Percentiles rank a stretch among this genome's conserved stretches.
phyloP scores from a whole-genome alignment of 1,139 yeast species.

The Candida sp. region DNA sequence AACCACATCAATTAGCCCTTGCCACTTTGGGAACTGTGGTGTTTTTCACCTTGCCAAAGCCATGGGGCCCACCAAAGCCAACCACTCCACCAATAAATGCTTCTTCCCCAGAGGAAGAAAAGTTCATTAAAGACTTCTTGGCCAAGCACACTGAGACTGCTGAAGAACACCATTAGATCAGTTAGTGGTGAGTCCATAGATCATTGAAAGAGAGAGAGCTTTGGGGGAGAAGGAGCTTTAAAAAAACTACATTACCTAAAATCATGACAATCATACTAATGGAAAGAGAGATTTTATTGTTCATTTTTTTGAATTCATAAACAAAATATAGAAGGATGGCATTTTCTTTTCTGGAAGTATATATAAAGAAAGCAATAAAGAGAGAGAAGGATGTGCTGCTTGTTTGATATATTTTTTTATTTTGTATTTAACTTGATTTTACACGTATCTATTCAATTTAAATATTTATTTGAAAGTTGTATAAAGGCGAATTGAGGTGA shows the following conservation, averaged over 20 bases:
- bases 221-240: background rate
- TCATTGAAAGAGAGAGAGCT: background rate
- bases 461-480: constrained; percentile 1
- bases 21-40: constrained; percentile 71
- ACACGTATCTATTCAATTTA: constrained; percentile 2
- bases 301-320: constrained; percentile 3
- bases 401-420: background rate
- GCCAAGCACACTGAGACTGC: constrained; percentile 36
- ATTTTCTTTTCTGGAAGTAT: background rate
- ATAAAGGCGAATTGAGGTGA: background rate
- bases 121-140: constrained; percentile 57
- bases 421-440: constrained; percentile 1
- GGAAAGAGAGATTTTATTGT: background rate
- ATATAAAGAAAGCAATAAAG: background rate
- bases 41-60: constrained; percentile 66
- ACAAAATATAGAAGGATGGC: constrained; percentile 3
- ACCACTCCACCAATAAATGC: constrained; percentile 75
- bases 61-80: constrained; percentile 67
- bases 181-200: background rate
- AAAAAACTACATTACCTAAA: background rate
- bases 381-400: background rate
- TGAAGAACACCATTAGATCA: constrained; percentile 33
- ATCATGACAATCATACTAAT: background rate
- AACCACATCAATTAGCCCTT: constrained; percentile 72
- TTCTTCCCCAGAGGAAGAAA: constrained; percentile 85